Conservation (phyloP, 176 grass and related monocot species). For the Lolium rigidum region DNA sequence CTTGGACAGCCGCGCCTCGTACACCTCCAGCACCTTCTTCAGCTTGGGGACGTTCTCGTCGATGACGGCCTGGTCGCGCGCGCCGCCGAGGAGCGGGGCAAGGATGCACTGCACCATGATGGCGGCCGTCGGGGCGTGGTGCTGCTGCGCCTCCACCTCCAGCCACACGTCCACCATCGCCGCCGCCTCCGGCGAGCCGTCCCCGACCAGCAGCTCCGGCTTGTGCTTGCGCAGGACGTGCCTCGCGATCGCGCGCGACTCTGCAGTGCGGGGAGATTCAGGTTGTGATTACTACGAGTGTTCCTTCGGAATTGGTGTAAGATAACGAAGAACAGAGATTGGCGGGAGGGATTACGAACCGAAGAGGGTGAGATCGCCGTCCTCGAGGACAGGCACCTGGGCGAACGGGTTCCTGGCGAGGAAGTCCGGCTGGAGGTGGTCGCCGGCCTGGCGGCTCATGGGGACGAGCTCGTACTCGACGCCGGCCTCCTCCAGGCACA, state of each 20-base stretch:
- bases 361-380: too few species aligned
- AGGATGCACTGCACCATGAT: constrained; percentile 28
- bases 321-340: neutral
- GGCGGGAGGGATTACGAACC: too few species aligned
- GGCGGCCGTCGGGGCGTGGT: neutral
- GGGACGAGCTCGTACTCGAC: too few species aligned
- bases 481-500: too few species aligned
- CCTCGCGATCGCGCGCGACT: constrained; percentile 23
- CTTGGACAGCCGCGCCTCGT: too few species aligned
- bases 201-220: constrained; percentile 1
- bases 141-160: constrained; percentile 42
- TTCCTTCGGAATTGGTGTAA: neutral
- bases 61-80: too few species aligned
- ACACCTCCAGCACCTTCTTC: too few species aligned
- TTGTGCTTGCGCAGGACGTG: constrained; percentile 28
- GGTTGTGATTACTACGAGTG: neutral
- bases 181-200: neutral
- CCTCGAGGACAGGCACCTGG: too few species aligned
- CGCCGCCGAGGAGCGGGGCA: constrained; percentile 11
- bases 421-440: too few species aligned
- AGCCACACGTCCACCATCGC: constrained; percentile 42
- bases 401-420: too few species aligned
- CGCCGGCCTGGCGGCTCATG: too few species aligned
- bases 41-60: too few species aligned
- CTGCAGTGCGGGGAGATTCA: neutral